These are phyloP conservation scores for Agrocybe pediades DNA, from an alignment of 768 basidiomycete genomes.

Conservation along the genomic window DNA sequence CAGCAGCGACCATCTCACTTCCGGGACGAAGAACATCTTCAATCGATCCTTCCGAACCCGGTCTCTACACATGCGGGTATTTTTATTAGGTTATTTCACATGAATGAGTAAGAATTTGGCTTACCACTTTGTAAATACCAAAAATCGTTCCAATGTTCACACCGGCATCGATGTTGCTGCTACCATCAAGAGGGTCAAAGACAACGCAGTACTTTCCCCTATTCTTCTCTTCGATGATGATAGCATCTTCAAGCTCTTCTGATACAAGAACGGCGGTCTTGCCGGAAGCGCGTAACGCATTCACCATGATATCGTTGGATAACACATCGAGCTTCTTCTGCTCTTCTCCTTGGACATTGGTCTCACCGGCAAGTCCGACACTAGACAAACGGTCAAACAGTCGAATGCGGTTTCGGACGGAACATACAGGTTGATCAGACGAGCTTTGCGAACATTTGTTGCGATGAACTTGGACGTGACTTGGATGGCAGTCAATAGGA, in stretches of 20 bases:
- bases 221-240: slow-evolving; percentile 81
- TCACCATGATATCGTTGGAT: slow-evolving; percentile 99
- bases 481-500: slow-evolving; percentile 94
- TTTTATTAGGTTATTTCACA: slow-evolving; percentile 1
- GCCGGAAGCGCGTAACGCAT: slow-evolving; percentile 93
- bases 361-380: slow-evolving; percentile 95
- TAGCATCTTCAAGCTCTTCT: slow-evolving; percentile 91
- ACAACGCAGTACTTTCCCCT: slow-evolving; percentile 96
- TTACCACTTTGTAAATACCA: slow-evolving; percentile 89
- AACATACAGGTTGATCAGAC: slow-evolving; percentile 93
- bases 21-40: slow-evolving; percentile 93
- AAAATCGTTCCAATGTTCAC: slow-evolving; percentile 98
- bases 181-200: slow-evolving; percentile 96
- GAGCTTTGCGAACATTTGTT: slow-evolving; percentile 95
- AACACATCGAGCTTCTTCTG: slow-evolving; percentile 99
- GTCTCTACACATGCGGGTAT: slow-evolving; percentile 45
- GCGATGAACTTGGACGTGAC: slow-evolving; percentile 97
- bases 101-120: slow-evolving; percentile 30
- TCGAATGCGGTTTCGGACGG: neutral
- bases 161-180: slow-evolving; percentile 97
- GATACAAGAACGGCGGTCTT: slow-evolving; percentile 97
- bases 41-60: slow-evolving; percentile 77
- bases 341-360: slow-evolving; percentile 97
- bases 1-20: slow-evolving; percentile 95
- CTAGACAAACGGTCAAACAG: slow-evolving; percentile 38